Evolutionary conservation across 352 stramenopile genomes (phyloP).

Genomic region (Pythium oligandrum): DNA sequence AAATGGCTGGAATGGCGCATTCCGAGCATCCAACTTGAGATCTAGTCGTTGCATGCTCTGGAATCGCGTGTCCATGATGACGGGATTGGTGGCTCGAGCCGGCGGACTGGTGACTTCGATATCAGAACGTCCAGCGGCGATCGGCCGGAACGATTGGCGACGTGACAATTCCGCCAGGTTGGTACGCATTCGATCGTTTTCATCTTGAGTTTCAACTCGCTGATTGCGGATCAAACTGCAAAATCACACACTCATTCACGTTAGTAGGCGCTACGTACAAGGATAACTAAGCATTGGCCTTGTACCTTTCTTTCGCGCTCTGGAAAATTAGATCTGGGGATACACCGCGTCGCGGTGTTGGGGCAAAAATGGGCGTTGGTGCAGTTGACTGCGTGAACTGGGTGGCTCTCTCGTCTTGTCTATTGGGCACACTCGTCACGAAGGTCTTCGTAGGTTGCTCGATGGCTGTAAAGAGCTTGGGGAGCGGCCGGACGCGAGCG

Average conservation of each 20-base stretch:
- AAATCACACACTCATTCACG: too few species aligned
- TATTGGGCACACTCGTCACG: constrained; percentile 1
- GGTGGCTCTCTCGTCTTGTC: constrained; percentile 4
- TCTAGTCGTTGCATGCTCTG: constrained; percentile 19
- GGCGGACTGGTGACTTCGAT: constrained; percentile 22
- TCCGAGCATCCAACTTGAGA: constrained; percentile 4
- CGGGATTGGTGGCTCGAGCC: constrained; percentile 15
- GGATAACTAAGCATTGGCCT: background rate
- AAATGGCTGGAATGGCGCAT: constrained; percentile 11
- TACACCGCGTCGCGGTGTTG: constrained; percentile 16
- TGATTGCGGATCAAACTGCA: too few species aligned
- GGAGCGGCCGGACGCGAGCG: too few species aligned
- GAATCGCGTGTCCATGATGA: constrained; percentile 22
- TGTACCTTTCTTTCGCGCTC: constrained; percentile 7
- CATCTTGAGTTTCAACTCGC: too few species aligned
- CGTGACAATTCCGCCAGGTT: constrained; percentile 7
- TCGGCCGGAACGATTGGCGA: constrained; percentile 17
- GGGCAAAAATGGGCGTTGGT: constrained; percentile 7
- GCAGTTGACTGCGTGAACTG: background rate
- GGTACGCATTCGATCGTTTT: too few species aligned
- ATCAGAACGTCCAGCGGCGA: constrained; percentile 14
- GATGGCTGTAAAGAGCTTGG: too few species aligned
- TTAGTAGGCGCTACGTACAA: too few species aligned
- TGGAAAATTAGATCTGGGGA: constrained; percentile 25
- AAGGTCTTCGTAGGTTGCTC: constrained; percentile 1